A percentile compares a stretch with the other conserved stretches of the same genome.
These are phyloP conservation scores for Tetradesmus obliquus DNA, from an alignment of 139 green algal genomes.

Conservation along the genomic window DNA sequence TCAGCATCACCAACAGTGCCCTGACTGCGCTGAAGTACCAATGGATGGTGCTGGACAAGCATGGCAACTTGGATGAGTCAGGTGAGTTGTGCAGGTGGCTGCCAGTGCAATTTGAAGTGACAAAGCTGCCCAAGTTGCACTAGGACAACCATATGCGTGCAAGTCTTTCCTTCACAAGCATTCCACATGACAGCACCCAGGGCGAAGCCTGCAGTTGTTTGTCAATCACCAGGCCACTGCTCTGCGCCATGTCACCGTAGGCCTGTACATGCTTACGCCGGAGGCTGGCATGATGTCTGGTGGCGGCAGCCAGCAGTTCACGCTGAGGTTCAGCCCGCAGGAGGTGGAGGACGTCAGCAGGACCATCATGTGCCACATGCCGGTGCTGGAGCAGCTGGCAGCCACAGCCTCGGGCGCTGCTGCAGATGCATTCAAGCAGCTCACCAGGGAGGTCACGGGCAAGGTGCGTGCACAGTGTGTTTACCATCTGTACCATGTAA, in stretches of 20 bases:
- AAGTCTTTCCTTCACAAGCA: neutral
- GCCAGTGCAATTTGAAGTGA: neutral
- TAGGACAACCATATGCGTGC: neutral
- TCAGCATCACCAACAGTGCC: constrained; percentile 78
- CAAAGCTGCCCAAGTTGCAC: neutral
- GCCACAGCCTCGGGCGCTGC: constrained; percentile 55
- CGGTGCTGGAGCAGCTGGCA: constrained; percentile 61
- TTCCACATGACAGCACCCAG: too few relatives aligned
- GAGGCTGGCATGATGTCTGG: constrained; percentile 58
- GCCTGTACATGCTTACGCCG: constrained; percentile 65
- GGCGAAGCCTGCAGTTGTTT: too few relatives aligned
- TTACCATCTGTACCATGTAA: neutral
- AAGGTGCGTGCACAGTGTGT: constrained; percentile 18
- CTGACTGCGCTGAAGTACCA: constrained; percentile 68
- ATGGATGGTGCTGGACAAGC: constrained; percentile 42
- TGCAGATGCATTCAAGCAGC: constrained; percentile 14
- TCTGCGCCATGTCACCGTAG: neutral
- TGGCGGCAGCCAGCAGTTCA: constrained; percentile 61
- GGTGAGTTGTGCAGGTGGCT: constrained; percentile 21
- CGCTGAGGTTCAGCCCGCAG: constrained; percentile 76
- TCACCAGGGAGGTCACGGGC: constrained; percentile 8
- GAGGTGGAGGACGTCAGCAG: constrained; percentile 79
- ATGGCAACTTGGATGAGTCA: constrained; percentile 39
- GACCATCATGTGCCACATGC: constrained; percentile 69
- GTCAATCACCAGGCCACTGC: too few relatives aligned